Conservation (phyloP, 2,329 filamentous ascomycete species). For the Alternaria arbusti region DNA sequence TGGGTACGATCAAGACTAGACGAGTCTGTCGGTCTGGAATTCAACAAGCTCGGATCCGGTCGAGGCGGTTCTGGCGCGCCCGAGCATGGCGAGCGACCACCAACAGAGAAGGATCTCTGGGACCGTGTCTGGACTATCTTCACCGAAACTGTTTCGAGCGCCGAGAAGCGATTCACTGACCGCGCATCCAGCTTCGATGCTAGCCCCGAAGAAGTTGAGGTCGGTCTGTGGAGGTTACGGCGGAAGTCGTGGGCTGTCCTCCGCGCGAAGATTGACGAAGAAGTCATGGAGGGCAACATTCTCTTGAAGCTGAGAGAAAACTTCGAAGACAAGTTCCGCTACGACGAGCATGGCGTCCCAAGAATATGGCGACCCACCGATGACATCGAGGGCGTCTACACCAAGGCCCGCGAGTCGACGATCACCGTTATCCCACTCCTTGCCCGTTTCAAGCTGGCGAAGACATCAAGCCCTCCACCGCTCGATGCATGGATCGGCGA, state of each 20-base stretch:
- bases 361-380: constrained; percentile 96
- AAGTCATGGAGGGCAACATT: constrained; percentile 97
- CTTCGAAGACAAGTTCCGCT: constrained; percentile 99
- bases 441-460: constrained; percentile 78
- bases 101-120: constrained; percentile 86
- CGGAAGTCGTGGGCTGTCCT: constrained; percentile 95
- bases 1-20: constrained; percentile 89
- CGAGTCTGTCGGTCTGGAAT: constrained; percentile 89
- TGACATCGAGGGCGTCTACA: constrained; percentile 96
- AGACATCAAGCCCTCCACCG: constrained; percentile 79
- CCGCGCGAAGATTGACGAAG: constrained; percentile 89
- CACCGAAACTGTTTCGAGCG: constrained; percentile 79
- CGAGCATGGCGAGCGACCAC: constrained; percentile 73
- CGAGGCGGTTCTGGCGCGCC: constrained; percentile 82
- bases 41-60: constrained; percentile 93
- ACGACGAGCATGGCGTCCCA: constrained; percentile 92
- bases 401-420: constrained; percentile 88
- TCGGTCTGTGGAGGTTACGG: constrained; percentile 89
- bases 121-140: constrained; percentile 94
- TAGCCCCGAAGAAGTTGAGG: constrained; percentile 85
- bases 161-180: constrained; percentile 83
- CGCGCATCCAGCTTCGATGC: constrained; percentile 94
- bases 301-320: constrained; percentile 95
- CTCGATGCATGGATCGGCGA: constrained; percentile 82
- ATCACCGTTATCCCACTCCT: constrained; percentile 88